phyloP scores from a whole-genome alignment of 2,329 filamentous ascomycete genomes.

The Neonectria hederae region DNA sequence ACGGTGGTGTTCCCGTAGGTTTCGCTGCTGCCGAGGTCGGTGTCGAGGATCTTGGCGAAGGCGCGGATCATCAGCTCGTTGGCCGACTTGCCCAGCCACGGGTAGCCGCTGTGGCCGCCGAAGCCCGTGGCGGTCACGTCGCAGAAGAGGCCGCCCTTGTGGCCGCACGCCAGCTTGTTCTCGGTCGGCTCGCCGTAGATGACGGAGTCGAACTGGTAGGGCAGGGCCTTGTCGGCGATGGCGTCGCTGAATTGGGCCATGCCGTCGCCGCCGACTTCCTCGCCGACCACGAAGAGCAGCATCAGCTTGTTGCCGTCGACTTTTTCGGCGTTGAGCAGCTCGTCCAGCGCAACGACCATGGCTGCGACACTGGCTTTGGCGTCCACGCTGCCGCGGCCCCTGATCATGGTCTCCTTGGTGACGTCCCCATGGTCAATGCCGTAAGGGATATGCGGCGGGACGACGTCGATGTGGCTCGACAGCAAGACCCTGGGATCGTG shows the following conservation, averaged over 20 bases:
- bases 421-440: slow-evolving; percentile 59
- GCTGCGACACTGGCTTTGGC: slow-evolving; percentile 77
- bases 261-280: slow-evolving; percentile 83
- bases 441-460: slow-evolving; percentile 79
- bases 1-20: slow-evolving; percentile 89
- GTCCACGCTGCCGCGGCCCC: slow-evolving; percentile 79
- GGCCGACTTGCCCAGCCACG: slow-evolving; percentile 86
- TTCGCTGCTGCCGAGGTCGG: slow-evolving; percentile 78
- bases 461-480: slow-evolving; percentile 84
- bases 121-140: slow-evolving; percentile 75
- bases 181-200: slow-evolving; percentile 96
- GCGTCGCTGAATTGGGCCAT: slow-evolving; percentile 70
- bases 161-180: slow-evolving; percentile 84
- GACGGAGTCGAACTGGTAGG: slow-evolving; percentile 66
- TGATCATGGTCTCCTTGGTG: slow-evolving; percentile 63
- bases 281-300: slow-evolving; percentile 78
- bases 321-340: slow-evolving; percentile 56
- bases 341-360: slow-evolving; percentile 74
- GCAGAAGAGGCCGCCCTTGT: slow-evolving; percentile 85
- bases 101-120: slow-evolving; percentile 90
- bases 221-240: slow-evolving; percentile 45
- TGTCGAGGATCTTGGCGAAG: slow-evolving; percentile 70
- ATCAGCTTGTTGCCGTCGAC: slow-evolving; percentile 63
- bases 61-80: slow-evolving; percentile 84
- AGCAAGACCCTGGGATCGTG: slow-evolving; percentile 70